phyloP scores from a whole-genome alignment of 2,329 filamentous ascomycete genomes.

The Pyrenophora seminiperda region DNA sequence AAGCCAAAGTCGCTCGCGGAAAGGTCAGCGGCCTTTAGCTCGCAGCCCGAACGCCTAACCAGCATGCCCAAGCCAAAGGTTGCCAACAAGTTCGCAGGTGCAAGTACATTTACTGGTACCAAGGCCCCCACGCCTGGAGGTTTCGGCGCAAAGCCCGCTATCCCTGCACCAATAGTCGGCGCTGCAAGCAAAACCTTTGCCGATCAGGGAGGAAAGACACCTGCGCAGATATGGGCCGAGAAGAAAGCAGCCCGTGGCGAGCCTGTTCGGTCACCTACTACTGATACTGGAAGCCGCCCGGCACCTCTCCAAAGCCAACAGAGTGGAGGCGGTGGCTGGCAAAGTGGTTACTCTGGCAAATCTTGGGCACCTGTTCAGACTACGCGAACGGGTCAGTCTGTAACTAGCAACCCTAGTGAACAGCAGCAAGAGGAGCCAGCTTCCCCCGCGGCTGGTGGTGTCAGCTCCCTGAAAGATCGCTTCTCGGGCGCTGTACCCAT shows the following conservation, averaged over 20 bases:
- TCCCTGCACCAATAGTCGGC: conserved; percentile 69
- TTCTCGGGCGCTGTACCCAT: conserved; percentile 76
- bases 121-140: conserved; percentile 81
- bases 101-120: conserved; percentile 78
- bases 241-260: conserved; percentile 85
- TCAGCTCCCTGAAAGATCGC: conserved; percentile 78
- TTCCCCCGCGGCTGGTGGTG: conserved; percentile 63
- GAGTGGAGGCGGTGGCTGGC: conserved; percentile 79
- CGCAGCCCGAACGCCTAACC: conserved; percentile 78
- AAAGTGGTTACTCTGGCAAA: conserved; percentile 89
- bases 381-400: conserved; percentile 69
- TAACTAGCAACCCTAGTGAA: conserved; percentile 56
- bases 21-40: conserved; percentile 71
- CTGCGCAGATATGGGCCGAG: conserved; percentile 95
- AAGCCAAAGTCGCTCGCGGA: conserved; percentile 71
- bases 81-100: conserved; percentile 80
- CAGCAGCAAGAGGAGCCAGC: conserved; percentile 64
- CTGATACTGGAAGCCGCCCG: conserved; percentile 26
- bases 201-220: conserved; percentile 92
- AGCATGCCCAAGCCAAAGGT: conserved; percentile 93
- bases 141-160: conserved; percentile 65
- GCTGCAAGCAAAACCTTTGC: conserved; percentile 91
- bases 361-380: conserved; percentile 86
- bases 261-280: conserved; percentile 51
- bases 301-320: conserved; percentile 60